Base-by-base conservation (phyloP, 208 protist species). In the Acanthamoeba triangularis region DNA sequence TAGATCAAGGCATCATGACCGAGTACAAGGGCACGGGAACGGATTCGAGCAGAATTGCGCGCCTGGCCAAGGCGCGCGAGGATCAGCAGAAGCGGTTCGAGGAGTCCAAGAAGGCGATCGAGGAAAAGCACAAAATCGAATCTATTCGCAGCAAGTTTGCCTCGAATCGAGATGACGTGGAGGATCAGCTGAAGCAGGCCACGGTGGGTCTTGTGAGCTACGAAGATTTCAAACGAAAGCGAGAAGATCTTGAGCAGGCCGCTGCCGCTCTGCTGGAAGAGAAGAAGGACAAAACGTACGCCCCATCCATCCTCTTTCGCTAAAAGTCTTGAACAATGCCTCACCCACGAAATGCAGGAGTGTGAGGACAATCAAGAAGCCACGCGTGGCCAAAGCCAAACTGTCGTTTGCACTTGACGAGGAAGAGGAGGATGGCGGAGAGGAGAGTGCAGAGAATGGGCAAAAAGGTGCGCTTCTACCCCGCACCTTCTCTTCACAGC, bases 361-460 rank as follows among this genome's bases (percentile, higher is more conserved):
- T 33, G 18, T 28, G 35, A 44, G 67, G 23, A 69, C 11, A 18
- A 5, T 23, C 16, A 65, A 63, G 41, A 91, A 49, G 74, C 52
- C 35, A 7, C 74, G 67, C 7, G 67, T 94, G 3, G 69, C 65
- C 56, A 96, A 93, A 25, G 76, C 63, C 20, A 96, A 96, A 56
- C 74, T 97, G 41, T 97, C 96, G 52, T 96, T 96, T 72, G 82
- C 59, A 14, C 14, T 95, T n/a, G 96, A 96, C 33, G 96, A 97
- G 16, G 96, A 96, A 23, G 84, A 96, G 13, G 49, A 49, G 18
- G 49, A 49, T n/a, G 49, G 56, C 59, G 49, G 85, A 7, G 33
- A 20, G 56, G 44, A 72, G 30, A 33, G 30, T 11, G 63, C 63
- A 56, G 52, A 56, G 52, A 56, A 56, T 14, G 52, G 52, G 20